These are phyloP conservation scores for Microsporum canis DNA, from an alignment of 2,329 filamentous ascomycete species.

Conservation along the genomic window DNA sequence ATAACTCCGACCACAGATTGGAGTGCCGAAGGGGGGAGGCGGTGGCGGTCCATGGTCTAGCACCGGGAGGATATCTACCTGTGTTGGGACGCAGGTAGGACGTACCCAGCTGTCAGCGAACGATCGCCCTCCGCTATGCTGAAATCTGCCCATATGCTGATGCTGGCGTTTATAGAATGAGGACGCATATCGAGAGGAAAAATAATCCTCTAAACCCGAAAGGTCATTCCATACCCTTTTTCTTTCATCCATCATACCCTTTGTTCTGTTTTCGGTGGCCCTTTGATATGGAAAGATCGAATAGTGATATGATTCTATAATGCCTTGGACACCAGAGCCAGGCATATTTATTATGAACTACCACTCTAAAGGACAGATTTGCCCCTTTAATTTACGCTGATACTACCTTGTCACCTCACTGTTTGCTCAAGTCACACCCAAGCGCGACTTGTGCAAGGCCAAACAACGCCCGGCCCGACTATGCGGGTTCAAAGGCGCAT, in stretches of 20 bases:
- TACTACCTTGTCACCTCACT: neutral
- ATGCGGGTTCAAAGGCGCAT: neutral
- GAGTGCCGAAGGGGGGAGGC: neutral
- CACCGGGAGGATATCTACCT: neutral
- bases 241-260: neutral
- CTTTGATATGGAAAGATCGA: no score
- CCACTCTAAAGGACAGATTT: neutral
- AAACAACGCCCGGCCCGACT: neutral
- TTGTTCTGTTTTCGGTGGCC: neutral
- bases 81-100: neutral
- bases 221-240: neutral
- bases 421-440: slow-evolving; percentile 1
- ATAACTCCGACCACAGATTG: neutral
- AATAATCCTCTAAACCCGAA: neutral
- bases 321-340: neutral
- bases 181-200: neutral
- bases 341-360: neutral
- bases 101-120: neutral
- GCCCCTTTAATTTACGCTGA: neutral
- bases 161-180: neutral
- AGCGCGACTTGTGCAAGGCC: neutral
- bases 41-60: neutral
- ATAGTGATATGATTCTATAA: neutral
- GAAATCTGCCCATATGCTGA: neutral
- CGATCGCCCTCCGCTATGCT: neutral